Conservation (phyloP, 441 rosid species). For the Monsonia emarginata region DNA sequence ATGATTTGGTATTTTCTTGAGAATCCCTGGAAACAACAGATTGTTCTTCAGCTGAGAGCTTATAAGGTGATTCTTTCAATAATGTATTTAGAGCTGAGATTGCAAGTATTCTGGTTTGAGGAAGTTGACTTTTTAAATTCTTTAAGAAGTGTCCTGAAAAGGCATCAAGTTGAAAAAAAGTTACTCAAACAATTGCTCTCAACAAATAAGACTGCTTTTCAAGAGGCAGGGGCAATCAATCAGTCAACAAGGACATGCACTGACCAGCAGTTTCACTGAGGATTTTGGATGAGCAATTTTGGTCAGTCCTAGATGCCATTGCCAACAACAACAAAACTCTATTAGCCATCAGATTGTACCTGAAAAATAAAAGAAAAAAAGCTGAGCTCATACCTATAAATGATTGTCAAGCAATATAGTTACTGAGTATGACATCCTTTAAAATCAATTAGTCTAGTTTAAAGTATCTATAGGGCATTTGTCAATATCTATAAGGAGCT, state of each 20-base stretch:
- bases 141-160: constrained; percentile 88
- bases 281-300: constrained; percentile 60
- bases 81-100: constrained; percentile 93
- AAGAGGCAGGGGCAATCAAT: constrained; percentile 13
- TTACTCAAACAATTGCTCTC: not conserved
- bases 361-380: constrained; percentile 25
- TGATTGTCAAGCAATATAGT: not conserved
- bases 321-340: constrained; percentile 89
- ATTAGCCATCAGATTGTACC: constrained; percentile 99
- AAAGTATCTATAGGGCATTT: not conserved
- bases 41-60: constrained; percentile 47
- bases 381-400: constrained; percentile 5
- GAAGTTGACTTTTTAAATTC: constrained; percentile 95
- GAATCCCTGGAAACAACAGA: constrained; percentile 23
- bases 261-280: constrained; percentile 84
- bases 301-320: constrained; percentile 73
- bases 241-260: constrained; percentile 25
- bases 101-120: constrained; percentile 97
- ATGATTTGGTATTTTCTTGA: constrained; percentile 45
- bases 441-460: not conserved
- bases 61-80: constrained; percentile 91
- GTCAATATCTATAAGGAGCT: not conserved
- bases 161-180: constrained; percentile 21
- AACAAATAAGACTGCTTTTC: constrained; percentile 13
- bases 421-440: not conserved